Evolutionary conservation across 2,329 filamentous ascomycete species (phyloP).

Genomic region (Xylogone sp.): DNA sequence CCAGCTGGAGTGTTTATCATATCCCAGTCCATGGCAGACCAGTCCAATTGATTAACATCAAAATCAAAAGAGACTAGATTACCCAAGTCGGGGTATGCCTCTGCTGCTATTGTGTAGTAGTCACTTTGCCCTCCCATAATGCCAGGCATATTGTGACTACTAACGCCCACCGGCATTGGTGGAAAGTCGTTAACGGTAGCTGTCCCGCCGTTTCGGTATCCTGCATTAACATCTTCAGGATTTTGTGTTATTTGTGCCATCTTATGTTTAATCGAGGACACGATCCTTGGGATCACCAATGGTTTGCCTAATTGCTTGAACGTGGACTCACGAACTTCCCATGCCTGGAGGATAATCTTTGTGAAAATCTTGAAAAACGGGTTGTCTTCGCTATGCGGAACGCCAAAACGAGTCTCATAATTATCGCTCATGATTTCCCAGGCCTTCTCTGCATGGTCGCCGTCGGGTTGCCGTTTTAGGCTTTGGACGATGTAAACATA

Average conservation of each 20-base stretch:
- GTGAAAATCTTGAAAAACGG: slow-evolving; percentile 18
- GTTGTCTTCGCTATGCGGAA: slow-evolving; percentile 6
- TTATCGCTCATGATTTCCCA: slow-evolving; percentile 25
- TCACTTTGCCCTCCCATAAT: slow-evolving; percentile 7
- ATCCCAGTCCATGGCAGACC: slow-evolving; percentile 26
- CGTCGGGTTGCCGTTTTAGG: slow-evolving; percentile 20
- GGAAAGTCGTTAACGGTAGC: slow-evolving; percentile 6
- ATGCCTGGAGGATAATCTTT: slow-evolving; percentile 21
- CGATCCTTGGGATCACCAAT: slow-evolving; percentile 15
- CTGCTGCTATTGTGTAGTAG: slow-evolving; percentile 3
- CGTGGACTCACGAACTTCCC: slow-evolving; percentile 18
- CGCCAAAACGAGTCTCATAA: slow-evolving; percentile 17
- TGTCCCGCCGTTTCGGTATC: slow-evolving; percentile 1
- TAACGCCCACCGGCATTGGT: slow-evolving; percentile 9
- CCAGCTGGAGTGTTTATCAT: slow-evolving; percentile 1
- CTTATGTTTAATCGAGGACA: slow-evolving; percentile 17
- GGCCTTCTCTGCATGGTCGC: slow-evolving; percentile 20
- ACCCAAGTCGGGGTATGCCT: slow-evolving; percentile 8
- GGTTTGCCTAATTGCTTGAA: slow-evolving; percentile 12
- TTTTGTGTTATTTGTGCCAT: slow-evolving; percentile 7
- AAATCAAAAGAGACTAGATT: slow-evolving; percentile 16
- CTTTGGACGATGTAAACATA: slow-evolving; percentile 30
- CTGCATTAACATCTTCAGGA: slow-evolving; percentile 1
- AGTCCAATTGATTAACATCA: slow-evolving; percentile 23
- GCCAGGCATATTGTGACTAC: slow-evolving; percentile 6